Conservation (phyloP, 352 stramenopile species). For the Phytopythium aichiense region DNA sequence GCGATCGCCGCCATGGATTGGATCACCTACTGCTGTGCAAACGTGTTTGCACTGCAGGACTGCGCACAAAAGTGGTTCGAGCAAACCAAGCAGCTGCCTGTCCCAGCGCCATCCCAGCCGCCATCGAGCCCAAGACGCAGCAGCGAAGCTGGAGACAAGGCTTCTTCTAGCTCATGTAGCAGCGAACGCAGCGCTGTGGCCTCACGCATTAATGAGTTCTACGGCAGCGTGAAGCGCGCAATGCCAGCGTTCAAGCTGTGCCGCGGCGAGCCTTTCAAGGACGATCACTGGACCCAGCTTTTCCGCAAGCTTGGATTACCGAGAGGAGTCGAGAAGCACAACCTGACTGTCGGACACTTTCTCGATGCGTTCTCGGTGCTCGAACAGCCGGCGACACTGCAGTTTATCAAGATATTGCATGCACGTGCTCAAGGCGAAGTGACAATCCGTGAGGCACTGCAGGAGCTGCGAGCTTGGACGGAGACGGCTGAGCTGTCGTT, state of each 20-base stretch:
- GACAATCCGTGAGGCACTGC: slow-evolving; percentile 92
- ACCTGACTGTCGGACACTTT: slow-evolving; percentile 91
- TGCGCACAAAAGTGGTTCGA: slow-evolving; percentile 89
- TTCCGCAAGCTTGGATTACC: slow-evolving; percentile 91
- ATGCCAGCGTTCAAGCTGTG: slow-evolving; percentile 94
- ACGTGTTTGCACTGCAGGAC: slow-evolving; percentile 92
- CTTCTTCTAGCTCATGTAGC: background rate
- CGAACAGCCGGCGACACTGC: slow-evolving; percentile 76
- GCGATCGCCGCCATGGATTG: slow-evolving; percentile 83
- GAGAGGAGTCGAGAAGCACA: slow-evolving; percentile 80
- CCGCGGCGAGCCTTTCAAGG: slow-evolving; percentile 93
- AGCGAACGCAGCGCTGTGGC: slow-evolving; percentile 54
- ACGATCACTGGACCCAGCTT: slow-evolving; percentile 95
- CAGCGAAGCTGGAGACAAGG: background rate
- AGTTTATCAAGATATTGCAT: slow-evolving; percentile 93
- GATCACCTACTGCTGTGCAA: slow-evolving; percentile 89
- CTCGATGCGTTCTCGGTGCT: slow-evolving; percentile 70
- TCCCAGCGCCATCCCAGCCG: background rate
- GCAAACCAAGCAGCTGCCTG: slow-evolving; percentile 55
- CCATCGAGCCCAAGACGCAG: slow-evolving; percentile 4
- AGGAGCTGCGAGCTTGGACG: slow-evolving; percentile 92
- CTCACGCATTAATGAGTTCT: slow-evolving; percentile 76
- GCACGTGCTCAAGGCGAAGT: slow-evolving; percentile 90
- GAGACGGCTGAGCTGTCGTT: slow-evolving; percentile 90
- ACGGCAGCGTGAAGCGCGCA: slow-evolving; percentile 80